These are phyloP conservation scores for Lathyrus tuberosus DNA, from an alignment of 306 rosid species.

Conservation along the genomic window DNA sequence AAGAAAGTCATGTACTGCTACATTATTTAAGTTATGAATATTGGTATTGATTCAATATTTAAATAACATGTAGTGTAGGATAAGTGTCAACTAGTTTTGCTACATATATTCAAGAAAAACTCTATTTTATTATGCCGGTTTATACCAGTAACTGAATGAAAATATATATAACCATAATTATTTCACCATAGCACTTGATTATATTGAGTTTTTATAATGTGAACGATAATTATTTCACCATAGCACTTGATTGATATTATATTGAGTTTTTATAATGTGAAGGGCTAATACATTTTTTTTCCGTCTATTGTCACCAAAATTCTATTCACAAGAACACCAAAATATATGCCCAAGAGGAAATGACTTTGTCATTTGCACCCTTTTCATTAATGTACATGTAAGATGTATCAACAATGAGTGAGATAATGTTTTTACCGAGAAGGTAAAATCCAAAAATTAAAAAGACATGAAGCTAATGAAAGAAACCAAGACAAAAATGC, in stretches of 20 bases:
- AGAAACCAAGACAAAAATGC: conserved; percentile 93
- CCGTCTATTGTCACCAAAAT: conserved; percentile 2
- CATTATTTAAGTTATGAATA: background rate
- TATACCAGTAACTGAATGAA: too few relatives aligned
- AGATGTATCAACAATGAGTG: conserved; percentile 11
- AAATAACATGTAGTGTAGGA: background rate
- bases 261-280: background rate
- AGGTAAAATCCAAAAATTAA: conserved; percentile 85
- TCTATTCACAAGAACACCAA: conserved; percentile 32
- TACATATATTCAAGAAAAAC: background rate
- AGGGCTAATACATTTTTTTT: too few relatives aligned
- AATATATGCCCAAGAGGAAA: conserved; percentile 34
- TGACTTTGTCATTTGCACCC: conserved; percentile 43
- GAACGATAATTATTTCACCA: background rate
- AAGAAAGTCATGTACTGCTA: too few relatives aligned
- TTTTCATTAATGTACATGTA: conserved; percentile 37
- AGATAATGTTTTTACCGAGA: conserved; percentile 45
- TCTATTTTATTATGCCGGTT: background rate
- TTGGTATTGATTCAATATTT: background rate
- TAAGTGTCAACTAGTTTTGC: background rate
- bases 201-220: background rate
- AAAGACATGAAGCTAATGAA: conserved; percentile 64
- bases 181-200: background rate
- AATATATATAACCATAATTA: background rate
- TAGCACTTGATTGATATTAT: background rate